Base-by-base conservation (phyloP, 495 filamentous ascomycete genomes). In the Daldinia loculata region DNA sequence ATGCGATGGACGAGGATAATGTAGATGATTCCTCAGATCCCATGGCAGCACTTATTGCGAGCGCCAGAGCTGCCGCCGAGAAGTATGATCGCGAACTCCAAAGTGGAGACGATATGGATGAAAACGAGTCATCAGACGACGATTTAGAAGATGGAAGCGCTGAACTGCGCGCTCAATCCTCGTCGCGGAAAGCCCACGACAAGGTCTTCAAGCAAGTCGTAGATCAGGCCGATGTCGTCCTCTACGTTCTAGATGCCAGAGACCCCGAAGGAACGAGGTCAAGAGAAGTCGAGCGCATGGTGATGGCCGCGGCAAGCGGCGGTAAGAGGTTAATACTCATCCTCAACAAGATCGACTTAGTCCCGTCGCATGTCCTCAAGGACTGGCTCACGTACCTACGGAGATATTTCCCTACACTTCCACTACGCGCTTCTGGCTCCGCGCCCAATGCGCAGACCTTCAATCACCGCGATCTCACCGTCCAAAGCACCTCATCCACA, bases 151-250 rank as follows among this genome's bases (percentile, higher is more conserved):
- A 75, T 8, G 91, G 93, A 69, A 88, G 84, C 43, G 41, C 59
- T 26, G 67, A 71, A 9, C 29, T 74, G 26, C 56, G 60, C 48
- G 69, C 65, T 27, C 72, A 77, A 38, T 53, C 77, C 30, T 80
- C 82, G 43, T 98, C 95, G 58, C 87, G 93, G 70, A 91, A 89
- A 76, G 89, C 92, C 38, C 97, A 93, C 81, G 93, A 97, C 85
- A 97, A 97, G 83, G 89, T 95, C 72, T 98, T 97, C 87, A 97
- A 97, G 85, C 87, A 91, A 75, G 93, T 97, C n/a, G 89, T 96
- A 27, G 91, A 93, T 30, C 85, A 89, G 36, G 92, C 95, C 26
- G 95, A 98, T 76, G 94, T 98, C 15, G 82, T 98, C 30, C 89
- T 98, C 63, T 98, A 98, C 79, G 92, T 98, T 63, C 89, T 98